Evolutionary conservation across 306 rosid species (phyloP), one percentile per base, ranked within the genome.

Genomic region (Trifolium pratense): DNA sequence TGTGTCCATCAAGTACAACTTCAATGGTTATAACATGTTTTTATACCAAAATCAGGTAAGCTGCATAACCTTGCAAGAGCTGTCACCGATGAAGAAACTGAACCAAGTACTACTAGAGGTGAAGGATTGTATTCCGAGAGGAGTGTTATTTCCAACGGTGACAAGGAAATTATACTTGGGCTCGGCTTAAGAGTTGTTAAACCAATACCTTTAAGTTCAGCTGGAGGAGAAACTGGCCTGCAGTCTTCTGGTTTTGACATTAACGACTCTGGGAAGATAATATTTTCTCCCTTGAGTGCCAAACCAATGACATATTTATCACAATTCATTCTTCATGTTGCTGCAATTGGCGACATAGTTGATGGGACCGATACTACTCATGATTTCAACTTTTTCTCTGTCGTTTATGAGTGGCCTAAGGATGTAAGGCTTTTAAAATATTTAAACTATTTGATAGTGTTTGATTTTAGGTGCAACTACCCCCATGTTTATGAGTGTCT

Each of bases 61-160:
- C 98, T 93, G 75, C 98, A 93, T 76, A 93, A 93, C 81, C 93
- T 93, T 79, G 96, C 98, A 78, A 89, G 98, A 85, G 98, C 98
- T 81, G 87, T 93, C 53, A 87, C 96, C 37, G 98, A 93, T 85
- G 98, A 93, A 81, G 97, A 92, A 87, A 80, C 89, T 67, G 96
- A 91, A 67, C 82, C 79, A 51, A 87, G 86, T 80, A 70, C 83
- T 77, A 63, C 75, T 51, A 88, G 84, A 85, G 96, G 89, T 55
- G 98, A 93, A 84, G 91, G 82, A 66, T 48, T 81, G 43, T 81
- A 87, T 71, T 72, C 91, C 73, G 96, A 91, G 73, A 84, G 81
- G 17, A 88, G 79, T 86, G 88, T 77, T 84, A 75, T 70, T 72
- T 72, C 86, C 34, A 87, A 88, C 74, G 66, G 68, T 37, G 92